Evolutionary conservation across 306 rosid genomes (phyloP), one percentile per base, ranked within the genome.

Genomic region (Prosopis cineraria): DNA sequence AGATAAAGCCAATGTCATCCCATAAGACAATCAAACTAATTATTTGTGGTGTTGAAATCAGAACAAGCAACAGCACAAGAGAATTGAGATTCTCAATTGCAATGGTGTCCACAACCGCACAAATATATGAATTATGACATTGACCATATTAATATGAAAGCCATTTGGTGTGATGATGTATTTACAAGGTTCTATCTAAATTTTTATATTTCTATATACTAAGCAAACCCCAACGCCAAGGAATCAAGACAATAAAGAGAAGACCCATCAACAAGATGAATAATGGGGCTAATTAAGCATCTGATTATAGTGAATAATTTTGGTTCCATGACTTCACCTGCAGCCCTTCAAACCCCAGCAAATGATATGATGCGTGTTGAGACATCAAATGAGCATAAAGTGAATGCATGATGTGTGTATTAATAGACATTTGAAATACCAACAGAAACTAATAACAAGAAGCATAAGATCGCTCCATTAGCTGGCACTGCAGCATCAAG

Each of bases 1-100:
- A 30, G 62, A 74, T 68, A 52, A 59, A 85, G 69, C 27, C 39
- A 71, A 56, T 22, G 59, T 72, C 20, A 63, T 55, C 31, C 36
- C 37, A 48, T 5, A 67, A 22, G 52, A 43, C 63, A 45, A 59
- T 59, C 33, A 43, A 31, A 69, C 79, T 52, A 62, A 17, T 41
- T 70, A 56, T 70, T 70, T 7, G 52, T 8, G 55, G 31, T 29
- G 33, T 10, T 68, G 80, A 68, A 75, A 75, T 19, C 30, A 71
- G 53, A 56, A 76, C 30, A 36, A 17, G 29, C 20, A 80, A 73
- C 47, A 55, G 53, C 65, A 44, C 72, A 58, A 74, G 33, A 41
- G 52, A 80, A 60, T 43, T 19, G 30, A 36, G 34, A 13, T 68
- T 79, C 37, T 4, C 41, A 44, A 68, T 16, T 58, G 45, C 48